These are phyloP conservation scores for Wickerhamomyces xylosicus DNA, from an alignment of 805 yeast genomes.

Conservation along the genomic window DNA sequence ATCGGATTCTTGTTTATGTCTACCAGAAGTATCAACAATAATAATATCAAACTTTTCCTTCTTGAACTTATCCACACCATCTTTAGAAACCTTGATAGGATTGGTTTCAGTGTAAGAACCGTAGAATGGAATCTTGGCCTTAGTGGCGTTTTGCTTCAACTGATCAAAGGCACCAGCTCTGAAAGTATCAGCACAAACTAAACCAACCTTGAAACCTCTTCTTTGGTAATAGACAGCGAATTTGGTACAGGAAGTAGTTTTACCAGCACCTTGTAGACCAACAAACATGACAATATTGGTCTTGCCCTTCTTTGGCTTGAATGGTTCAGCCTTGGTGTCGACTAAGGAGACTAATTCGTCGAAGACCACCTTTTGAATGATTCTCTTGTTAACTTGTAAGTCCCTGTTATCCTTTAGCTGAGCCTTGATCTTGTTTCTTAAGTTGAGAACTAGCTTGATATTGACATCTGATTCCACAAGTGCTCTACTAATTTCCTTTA, in stretches of 20 bases:
- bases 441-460: conserved; percentile 65
- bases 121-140: conserved; percentile 87
- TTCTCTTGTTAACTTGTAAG: conserved; percentile 54
- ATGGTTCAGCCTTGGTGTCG: conserved; percentile 53
- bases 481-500: conserved; percentile 86
- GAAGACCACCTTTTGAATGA: conserved; percentile 84
- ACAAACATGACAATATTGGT: conserved; percentile 89
- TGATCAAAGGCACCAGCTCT: conserved; percentile 99
- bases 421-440: conserved; percentile 61
- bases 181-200: conserved; percentile 98
- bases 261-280: conserved; percentile 98
- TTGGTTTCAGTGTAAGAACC: conserved; percentile 95
- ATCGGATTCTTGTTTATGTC: conserved; percentile 91
- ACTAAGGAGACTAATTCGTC: conserved; percentile 86
- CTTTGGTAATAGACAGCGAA: conserved; percentile 90
- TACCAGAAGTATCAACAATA: conserved; percentile 95
- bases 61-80: conserved; percentile 87
- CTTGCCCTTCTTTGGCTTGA: conserved; percentile 79
- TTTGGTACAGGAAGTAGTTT: conserved; percentile 95
- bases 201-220: conserved; percentile 88
- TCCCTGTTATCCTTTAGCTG: conserved; percentile 44
- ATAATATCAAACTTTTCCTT: conserved; percentile 87
- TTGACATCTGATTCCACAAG: conserved; percentile 92
- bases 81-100: conserved; percentile 84
- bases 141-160: conserved; percentile 92